Evolutionary conservation across 2,329 filamentous ascomycete genomes (phyloP), one percentile per base, ranked within the genome.

Genomic region (Metarhizium guizhouense): DNA sequence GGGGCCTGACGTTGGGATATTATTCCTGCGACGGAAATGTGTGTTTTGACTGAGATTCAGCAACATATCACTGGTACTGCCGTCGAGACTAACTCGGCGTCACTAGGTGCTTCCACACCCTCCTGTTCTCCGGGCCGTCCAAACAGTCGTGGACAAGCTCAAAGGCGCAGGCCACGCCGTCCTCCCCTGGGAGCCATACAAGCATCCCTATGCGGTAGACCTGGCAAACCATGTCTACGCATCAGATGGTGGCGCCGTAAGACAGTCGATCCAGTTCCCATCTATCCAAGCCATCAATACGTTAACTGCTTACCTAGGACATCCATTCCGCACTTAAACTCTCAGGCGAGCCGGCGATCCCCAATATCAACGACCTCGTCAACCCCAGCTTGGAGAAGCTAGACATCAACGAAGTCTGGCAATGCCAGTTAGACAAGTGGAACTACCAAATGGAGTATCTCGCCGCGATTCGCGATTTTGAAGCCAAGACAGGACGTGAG

Each of bases 91-190:
- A 53, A 55, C 14, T 58, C 82, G 3, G 71, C 69, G 72, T 0
- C 64, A 74, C 2, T 75, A 30, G 32, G n/a, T 75, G 34, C 77
- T 76, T 0, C 65, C 82, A 0, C 77, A 81, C 29, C 79, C 81
- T 0, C 76, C 79, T 0, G 72, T 82, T 1, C 70, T 68, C 1
- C 69, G 77, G 2, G 69, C 75, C 1, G 57, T 83, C 1, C 66
- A 74, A 5, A 65, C 61, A 0, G 76, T 76, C 0, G 65, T 25
- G 25, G 25, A 25, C 25, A 25, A 25, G 25, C 25, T 25, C 25
- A 25, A 25, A 25, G 25, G 25, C 25, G 25, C 25, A 4, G 25
- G 25, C 25, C 25, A 25, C 25, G 25, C 25, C 25, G 25, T 47
- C 25, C 40, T 36, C 56, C 57, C 63, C 0, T 72, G 69, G 69